These are phyloP conservation scores for Phytophthora sp. DNA, from an alignment of 352 stramenopile genomes.

Conservation along the genomic window DNA sequence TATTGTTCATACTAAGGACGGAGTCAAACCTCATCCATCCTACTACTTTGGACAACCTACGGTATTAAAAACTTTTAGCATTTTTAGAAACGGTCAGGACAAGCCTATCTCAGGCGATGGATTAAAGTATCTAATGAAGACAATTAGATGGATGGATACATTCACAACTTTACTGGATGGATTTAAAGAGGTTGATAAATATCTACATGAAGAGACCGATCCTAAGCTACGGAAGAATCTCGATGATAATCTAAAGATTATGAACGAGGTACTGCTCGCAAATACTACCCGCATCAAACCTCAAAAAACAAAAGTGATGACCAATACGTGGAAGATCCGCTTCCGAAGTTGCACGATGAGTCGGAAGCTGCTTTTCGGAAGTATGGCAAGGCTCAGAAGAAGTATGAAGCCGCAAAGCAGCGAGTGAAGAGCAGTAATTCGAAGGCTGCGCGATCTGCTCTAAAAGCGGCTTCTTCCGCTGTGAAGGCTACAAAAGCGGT, in stretches of 20 bases:
- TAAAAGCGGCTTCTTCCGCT: slow-evolving; percentile 5
- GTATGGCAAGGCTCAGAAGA: neutral
- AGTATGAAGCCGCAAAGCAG: neutral
- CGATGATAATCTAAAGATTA: slow-evolving; percentile 2
- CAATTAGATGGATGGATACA: slow-evolving; percentile 12
- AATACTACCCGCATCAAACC: neutral
- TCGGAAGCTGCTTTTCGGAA: neutral
- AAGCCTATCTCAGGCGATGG: neutral
- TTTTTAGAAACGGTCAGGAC: neutral
- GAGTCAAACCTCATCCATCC: neutral
- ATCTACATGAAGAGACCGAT: neutral
- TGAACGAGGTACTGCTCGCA: neutral
- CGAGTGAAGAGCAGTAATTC: neutral
- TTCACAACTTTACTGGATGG: neutral
- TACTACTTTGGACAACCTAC: neutral
- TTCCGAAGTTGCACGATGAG: slow-evolving; percentile 1
- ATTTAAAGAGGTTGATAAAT: neutral
- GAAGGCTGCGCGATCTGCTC: neutral
- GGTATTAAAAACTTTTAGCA: neutral
- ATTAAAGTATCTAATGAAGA: slow-evolving; percentile 1
- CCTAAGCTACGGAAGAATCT: neutral
- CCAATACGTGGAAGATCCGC: neutral
- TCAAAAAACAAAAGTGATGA: slow-evolving; percentile 1
- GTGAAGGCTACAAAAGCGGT: slow-evolving; percentile 5
- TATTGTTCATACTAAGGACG: neutral